Percentiles rank a stretch among this genome's conserved stretches.
Evolutionary conservation across 2,329 filamentous ascomycete genomes (phyloP).

Genomic region (Endocalyx cinctus): DNA sequence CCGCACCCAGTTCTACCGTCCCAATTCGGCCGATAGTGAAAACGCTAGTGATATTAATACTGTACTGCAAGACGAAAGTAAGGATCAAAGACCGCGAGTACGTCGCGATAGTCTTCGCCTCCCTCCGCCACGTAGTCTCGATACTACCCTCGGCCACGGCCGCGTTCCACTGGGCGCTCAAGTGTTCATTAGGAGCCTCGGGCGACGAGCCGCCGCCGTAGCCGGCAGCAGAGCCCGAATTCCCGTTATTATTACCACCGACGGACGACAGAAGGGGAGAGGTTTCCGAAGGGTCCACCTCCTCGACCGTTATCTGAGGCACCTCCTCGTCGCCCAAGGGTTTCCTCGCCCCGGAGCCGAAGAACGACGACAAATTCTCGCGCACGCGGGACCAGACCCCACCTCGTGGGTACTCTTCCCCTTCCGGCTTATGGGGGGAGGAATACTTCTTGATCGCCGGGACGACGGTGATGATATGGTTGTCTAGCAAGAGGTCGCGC

Average conservation of each 20-base stretch:
- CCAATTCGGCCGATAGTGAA: slow-evolving; percentile 75
- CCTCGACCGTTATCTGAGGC: slow-evolving; percentile 26
- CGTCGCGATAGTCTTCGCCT: slow-evolving; percentile 71
- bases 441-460: slow-evolving; percentile 29
- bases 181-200: slow-evolving; percentile 46
- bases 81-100: slow-evolving; percentile 68
- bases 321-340: slow-evolving; percentile 36
- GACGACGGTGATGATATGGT: slow-evolving; percentile 51
- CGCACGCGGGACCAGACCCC: too few species aligned
- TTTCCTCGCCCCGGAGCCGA: too few species aligned
- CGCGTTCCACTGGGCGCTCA: slow-evolving; percentile 77
- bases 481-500: slow-evolving; percentile 58
- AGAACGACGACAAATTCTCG: too few species aligned
- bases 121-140: slow-evolving; percentile 85
- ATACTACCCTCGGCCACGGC: slow-evolving; percentile 78
- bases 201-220: slow-evolving; percentile 34
- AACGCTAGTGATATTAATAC: slow-evolving; percentile 75
- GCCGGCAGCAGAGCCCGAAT: too few species aligned
- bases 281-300: slow-evolving; percentile 30
- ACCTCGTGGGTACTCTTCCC: too few species aligned
- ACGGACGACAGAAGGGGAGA: slow-evolving; percentile 37
- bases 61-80: slow-evolving; percentile 78
- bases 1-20: slow-evolving; percentile 63
- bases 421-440: too few species aligned
- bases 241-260: too few species aligned